A percentile compares a stretch with the other conserved stretches of the same genome.
Conservation (phyloP, 2,329 filamentous ascomycete genomes). For the Microcera coccophila region DNA sequence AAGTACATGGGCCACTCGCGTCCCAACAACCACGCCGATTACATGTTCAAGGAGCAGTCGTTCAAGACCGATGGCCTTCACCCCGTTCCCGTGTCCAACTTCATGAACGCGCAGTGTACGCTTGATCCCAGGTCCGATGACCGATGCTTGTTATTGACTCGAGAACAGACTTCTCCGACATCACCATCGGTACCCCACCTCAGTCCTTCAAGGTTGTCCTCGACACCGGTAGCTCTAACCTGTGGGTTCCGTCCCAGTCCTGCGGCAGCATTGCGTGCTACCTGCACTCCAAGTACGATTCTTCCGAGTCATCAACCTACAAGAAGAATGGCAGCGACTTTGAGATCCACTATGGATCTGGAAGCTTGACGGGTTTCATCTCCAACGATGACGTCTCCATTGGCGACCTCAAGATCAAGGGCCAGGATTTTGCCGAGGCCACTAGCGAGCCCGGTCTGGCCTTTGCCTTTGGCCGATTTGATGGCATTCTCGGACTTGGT, state of each 20-base stretch:
- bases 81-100: slow-evolving; percentile 89
- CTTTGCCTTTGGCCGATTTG: slow-evolving; percentile 96
- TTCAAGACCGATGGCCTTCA: slow-evolving; percentile 65
- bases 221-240: slow-evolving; percentile 97
- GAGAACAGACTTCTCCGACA: slow-evolving; percentile 91
- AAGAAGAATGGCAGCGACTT: slow-evolving; percentile 91
- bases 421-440: slow-evolving; percentile 93
- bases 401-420: slow-evolving; percentile 81
- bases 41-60: slow-evolving; percentile 74
- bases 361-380: slow-evolving; percentile 87
- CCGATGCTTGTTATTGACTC: slow-evolving; percentile 11
- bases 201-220: slow-evolving; percentile 98
- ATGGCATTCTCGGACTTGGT: slow-evolving; percentile 91
- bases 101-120: slow-evolving; percentile 97
- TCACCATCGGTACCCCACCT: slow-evolving; percentile 83
- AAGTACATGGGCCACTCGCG: slow-evolving; percentile 82
- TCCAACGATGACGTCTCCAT: slow-evolving; percentile 85
- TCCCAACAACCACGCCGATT: slow-evolving; percentile 64
- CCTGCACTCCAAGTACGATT: slow-evolving; percentile 95
- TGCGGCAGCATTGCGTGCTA: slow-evolving; percentile 98
- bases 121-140: slow-evolving; percentile 14
- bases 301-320: slow-evolving; percentile 81
- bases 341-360: slow-evolving; percentile 92
- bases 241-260: slow-evolving; percentile 90
- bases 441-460: slow-evolving; percentile 93